Conservation (phyloP, 768 basidiomycete species). For the Tulasnella sp. region DNA sequence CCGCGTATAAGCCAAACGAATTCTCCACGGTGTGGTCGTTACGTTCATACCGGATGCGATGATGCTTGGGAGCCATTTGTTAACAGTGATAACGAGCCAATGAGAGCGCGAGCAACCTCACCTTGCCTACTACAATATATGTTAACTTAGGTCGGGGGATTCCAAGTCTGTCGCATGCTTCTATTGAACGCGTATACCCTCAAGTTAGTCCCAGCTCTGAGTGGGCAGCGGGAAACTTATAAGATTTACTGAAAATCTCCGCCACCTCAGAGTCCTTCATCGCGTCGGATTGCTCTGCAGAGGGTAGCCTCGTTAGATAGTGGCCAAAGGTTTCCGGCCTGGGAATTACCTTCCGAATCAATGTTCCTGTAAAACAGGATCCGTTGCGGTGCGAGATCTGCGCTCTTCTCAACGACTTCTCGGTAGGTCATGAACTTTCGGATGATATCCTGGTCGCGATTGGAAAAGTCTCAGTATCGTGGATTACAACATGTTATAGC, state of each 20-base stretch:
- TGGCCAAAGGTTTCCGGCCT: not conserved
- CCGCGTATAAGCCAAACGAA: not conserved
- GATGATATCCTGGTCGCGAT: conserved; percentile 16
- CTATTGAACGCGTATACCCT: not conserved
- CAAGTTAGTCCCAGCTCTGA: not conserved
- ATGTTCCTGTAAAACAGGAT: conserved; percentile 27
- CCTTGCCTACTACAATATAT: conserved; percentile 1
- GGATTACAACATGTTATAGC: not conserved
- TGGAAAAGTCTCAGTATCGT: not conserved
- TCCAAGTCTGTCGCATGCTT: conserved; percentile 2
- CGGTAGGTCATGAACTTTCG: conserved; percentile 25
- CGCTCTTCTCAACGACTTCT: conserved; percentile 19
- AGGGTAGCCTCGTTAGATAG: not conserved
- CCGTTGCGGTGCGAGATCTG: conserved; percentile 1
- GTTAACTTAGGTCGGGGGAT: conserved; percentile 15
- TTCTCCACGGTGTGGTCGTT: not conserved
- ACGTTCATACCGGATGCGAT: conserved; percentile 1
- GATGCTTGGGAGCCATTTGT: not conserved
- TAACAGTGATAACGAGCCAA: not conserved
- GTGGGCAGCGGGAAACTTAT: not conserved
- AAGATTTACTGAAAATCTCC: not conserved
- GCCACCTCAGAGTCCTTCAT: not conserved
- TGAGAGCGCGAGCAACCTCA: not conserved
- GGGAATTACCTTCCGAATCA: conserved; percentile 23
- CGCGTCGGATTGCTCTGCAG: not conserved